Evolutionary conservation across 371 early-diverging fungal genomes (phyloP).

Genomic region (Mortierella polycephala): DNA sequence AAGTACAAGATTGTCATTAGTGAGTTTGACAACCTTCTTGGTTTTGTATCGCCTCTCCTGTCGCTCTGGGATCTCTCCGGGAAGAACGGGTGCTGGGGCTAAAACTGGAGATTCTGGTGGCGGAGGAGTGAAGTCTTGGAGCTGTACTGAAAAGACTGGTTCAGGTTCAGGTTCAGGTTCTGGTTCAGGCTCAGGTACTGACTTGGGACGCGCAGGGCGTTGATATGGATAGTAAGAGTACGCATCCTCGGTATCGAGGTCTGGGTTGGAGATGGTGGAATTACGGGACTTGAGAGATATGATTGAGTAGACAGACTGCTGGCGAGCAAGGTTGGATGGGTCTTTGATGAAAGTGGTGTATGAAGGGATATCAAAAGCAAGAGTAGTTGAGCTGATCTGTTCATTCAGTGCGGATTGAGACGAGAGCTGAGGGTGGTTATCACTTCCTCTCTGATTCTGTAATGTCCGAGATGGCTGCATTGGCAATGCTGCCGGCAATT

Average conservation of each 20-base stretch:
- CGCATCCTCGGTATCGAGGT: constrained; percentile 39
- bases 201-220: constrained; percentile 15
- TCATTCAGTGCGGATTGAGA: constrained; percentile 7
- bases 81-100: constrained; percentile 53
- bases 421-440: constrained; percentile 11
- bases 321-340: constrained; percentile 29
- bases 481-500: constrained; percentile 8
- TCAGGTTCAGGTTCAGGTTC: constrained; percentile 17
- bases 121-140: constrained; percentile 27
- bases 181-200: constrained; percentile 17
- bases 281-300: constrained; percentile 32
- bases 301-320: constrained; percentile 43
- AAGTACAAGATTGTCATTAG: constrained; percentile 62
- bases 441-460: constrained; percentile 8
- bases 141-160: constrained; percentile 23
- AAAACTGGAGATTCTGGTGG: constrained; percentile 36
- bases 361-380: constrained; percentile 28
- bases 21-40: constrained; percentile 56
- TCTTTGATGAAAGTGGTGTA: constrained; percentile 47
- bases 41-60: constrained; percentile 65
- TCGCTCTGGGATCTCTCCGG: constrained; percentile 60
- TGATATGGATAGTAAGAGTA: constrained; percentile 49
- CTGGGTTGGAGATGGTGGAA: constrained; percentile 43
- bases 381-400: not conserved
- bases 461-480: constrained; percentile 4